A percentile compares a stretch with the other conserved stretches of the same genome.
Evolutionary conservation across 2,329 filamentous ascomycete species (phyloP).

Genomic region (Lomentospora prolificans): DNA sequence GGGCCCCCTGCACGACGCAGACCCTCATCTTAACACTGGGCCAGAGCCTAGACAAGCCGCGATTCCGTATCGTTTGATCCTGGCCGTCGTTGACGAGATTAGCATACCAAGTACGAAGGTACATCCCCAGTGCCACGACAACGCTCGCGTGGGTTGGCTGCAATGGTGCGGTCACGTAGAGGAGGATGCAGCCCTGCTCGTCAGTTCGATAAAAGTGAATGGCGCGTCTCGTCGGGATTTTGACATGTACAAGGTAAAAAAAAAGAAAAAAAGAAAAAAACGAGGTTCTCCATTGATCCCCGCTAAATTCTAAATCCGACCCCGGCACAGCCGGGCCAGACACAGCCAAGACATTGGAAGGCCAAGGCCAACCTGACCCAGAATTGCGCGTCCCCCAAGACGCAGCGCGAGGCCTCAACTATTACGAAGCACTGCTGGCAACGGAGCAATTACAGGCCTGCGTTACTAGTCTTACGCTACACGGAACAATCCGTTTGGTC

Average conservation of each 20-base stretch:
- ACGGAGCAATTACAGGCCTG: neutral
- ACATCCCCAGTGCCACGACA: too few relatives aligned
- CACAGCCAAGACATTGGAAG: neutral
- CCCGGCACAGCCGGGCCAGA: neutral
- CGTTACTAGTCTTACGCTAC: neutral
- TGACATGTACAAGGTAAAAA: neutral
- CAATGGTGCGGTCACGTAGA: too few relatives aligned
- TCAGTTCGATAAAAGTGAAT: too few relatives aligned
- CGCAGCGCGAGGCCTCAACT: neutral
- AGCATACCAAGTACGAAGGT: too few relatives aligned
- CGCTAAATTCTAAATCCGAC: too few relatives aligned
- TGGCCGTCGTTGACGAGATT: too few relatives aligned
- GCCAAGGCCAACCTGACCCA: neutral
- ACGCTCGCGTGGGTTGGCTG: too few relatives aligned
- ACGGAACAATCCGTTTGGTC: neutral
- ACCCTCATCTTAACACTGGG: neutral
- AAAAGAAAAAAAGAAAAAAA: neutral
- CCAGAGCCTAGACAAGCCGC: neutral
- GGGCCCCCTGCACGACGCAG: neutral
- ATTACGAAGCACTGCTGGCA: neutral
- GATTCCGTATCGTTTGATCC: neutral
- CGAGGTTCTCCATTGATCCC: too few relatives aligned
- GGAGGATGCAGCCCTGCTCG: neutral
- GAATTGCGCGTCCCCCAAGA: conserved; percentile 1
- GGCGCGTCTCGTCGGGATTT: too few relatives aligned